These are phyloP conservation scores for Coniochaeta ligniaria DNA, from an alignment of 2,329 filamentous ascomycete genomes.

Conservation along the genomic window DNA sequence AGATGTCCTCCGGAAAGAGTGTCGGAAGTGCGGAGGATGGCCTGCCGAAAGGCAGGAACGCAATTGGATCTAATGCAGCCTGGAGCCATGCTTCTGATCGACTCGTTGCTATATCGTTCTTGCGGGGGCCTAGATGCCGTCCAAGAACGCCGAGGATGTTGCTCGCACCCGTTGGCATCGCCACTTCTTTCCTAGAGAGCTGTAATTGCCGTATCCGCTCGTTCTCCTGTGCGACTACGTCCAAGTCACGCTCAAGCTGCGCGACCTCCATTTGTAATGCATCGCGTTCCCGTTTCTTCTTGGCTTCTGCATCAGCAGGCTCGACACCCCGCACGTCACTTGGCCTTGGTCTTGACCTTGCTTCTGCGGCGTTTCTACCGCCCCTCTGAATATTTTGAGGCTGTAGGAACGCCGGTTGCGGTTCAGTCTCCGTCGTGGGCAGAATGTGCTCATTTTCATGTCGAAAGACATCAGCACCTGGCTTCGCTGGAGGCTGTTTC, in stretches of 20 bases:
- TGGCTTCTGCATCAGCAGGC: constrained; percentile 31
- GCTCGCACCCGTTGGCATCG: constrained; percentile 19
- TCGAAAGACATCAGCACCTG: background rate
- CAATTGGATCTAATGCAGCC: constrained; percentile 42
- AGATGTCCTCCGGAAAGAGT: constrained; percentile 14
- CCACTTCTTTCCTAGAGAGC: constrained; percentile 19
- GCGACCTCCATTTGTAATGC: constrained; percentile 48
- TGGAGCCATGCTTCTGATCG: constrained; percentile 30
- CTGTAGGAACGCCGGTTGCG: background rate
- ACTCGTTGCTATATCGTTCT: constrained; percentile 2
- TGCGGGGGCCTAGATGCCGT: constrained; percentile 33
- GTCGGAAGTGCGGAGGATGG: constrained; percentile 18
- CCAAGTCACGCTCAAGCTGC: constrained; percentile 51
- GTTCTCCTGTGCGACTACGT: constrained; percentile 49
- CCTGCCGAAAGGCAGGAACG: constrained; percentile 43
- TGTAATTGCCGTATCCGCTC: constrained; percentile 40
- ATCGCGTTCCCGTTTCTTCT: constrained; percentile 46
- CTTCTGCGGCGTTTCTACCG: background rate
- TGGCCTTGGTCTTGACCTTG: background rate
- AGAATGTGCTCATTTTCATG: background rate
- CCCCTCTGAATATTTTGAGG: constrained; percentile 6
- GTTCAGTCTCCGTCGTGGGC: constrained; percentile 15
- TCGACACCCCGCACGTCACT: constrained; percentile 28
- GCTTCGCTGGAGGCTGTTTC: constrained; percentile 29
- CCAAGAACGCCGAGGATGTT: constrained; percentile 32